Evolutionary conservation across 75 land plant genomes (phyloP).

Genomic region (Cunninghamia lanceolata): DNA sequence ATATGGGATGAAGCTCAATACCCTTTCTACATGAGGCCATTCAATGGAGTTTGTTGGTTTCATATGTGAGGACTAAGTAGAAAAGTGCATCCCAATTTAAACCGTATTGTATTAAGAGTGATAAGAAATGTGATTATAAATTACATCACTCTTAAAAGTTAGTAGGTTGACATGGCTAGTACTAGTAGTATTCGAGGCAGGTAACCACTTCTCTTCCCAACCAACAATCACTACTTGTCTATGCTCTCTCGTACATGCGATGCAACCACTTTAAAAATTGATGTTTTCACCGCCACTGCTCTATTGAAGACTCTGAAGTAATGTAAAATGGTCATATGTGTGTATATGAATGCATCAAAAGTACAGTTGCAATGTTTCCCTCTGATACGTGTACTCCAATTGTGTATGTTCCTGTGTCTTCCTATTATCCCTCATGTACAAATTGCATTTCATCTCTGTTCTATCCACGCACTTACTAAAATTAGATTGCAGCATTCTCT

Average conservation of each 20-base stretch:
- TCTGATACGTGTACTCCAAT: neutral
- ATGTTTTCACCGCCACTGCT: neutral
- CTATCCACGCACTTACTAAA: neutral
- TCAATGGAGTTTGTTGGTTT: neutral
- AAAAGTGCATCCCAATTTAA: neutral
- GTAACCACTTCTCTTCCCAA: neutral
- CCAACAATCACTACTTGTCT: neutral
- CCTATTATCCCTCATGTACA: neutral
- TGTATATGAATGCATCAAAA: neutral
- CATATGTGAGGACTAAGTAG: neutral
- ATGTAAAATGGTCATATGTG: neutral
- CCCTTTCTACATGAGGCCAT: neutral
- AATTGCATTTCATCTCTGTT: neutral
- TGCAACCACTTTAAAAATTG: neutral
- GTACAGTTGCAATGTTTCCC: neutral
- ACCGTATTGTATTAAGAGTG: neutral
- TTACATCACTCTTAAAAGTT: neutral
- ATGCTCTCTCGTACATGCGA: neutral
- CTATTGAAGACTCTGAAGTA: neutral
- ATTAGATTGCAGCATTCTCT: neutral
- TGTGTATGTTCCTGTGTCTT: neutral
- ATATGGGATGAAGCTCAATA: neutral
- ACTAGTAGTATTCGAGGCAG: neutral
- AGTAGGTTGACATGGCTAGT: neutral
- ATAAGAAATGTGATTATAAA: neutral